Percentiles rank a stretch among this genome's conserved stretches.
Conservation (phyloP, 768 basidiomycete genomes). For the Phylloporus sp. region DNA sequence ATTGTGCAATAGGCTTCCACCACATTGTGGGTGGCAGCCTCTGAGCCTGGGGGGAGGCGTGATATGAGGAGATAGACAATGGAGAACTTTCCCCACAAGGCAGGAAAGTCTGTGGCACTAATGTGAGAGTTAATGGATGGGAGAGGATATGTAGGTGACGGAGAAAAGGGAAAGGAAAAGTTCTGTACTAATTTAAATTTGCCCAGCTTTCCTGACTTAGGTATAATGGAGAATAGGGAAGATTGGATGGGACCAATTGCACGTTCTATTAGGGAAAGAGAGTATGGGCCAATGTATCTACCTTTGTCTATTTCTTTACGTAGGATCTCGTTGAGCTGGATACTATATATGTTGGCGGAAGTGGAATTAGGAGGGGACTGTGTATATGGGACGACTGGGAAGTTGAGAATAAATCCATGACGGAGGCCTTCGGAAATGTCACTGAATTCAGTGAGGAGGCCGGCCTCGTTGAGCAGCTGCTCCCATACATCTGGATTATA, state of each 20-base stretch:
- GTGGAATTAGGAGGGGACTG: background rate
- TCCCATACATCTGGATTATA: background rate
- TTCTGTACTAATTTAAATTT: background rate
- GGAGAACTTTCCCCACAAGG: too few species aligned
- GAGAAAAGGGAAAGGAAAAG: background rate
- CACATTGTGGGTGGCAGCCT: too few species aligned
- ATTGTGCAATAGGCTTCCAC: too few species aligned
- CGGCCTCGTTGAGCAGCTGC: rapidly evolving
- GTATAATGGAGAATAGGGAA: background rate
- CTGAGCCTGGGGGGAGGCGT: too few species aligned
- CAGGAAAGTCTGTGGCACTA: too few species aligned
- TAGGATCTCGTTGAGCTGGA: background rate
- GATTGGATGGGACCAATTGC: background rate
- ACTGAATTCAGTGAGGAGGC: background rate
- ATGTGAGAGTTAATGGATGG: too few species aligned
- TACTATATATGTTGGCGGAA: rapidly evolving
- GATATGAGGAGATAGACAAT: too few species aligned
- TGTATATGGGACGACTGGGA: background rate
- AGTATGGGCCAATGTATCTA: background rate
- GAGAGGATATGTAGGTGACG: too few species aligned
- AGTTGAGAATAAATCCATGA: background rate
- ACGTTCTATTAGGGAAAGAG: background rate
- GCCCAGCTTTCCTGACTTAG: background rate
- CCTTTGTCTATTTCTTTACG: background rate
- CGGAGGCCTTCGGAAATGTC: background rate